These are phyloP conservation scores for Calocybe gangraenosa DNA, from an alignment of 768 basidiomycete genomes.

Conservation along the genomic window DNA sequence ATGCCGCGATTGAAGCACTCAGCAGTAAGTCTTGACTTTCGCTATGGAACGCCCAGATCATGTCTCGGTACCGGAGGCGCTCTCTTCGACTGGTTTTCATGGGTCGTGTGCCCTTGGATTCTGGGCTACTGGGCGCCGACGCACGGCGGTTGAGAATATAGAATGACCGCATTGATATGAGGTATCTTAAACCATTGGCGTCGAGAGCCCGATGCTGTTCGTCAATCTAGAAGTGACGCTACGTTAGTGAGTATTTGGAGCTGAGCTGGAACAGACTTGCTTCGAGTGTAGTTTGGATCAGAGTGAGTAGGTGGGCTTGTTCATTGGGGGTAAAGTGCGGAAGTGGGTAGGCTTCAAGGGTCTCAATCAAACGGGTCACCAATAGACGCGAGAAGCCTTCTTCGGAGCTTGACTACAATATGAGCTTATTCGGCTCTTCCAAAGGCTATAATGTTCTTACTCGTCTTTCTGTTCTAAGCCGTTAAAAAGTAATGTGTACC, in stretches of 20 bases:
- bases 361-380: slow-evolving; percentile 57
- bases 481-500: slow-evolving; percentile 54
- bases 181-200: slow-evolving; percentile 87
- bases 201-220: slow-evolving; percentile 90
- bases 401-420: slow-evolving; percentile 32
- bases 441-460: slow-evolving; percentile 30
- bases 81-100: slow-evolving; percentile 56
- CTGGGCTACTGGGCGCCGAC: slow-evolving; percentile 43
- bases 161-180: slow-evolving; percentile 90
- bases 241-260: not conserved
- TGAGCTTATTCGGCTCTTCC: too few species aligned
- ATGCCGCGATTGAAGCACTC: slow-evolving; percentile 63
- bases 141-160: slow-evolving; percentile 76
- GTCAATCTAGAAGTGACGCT: slow-evolving; percentile 55
- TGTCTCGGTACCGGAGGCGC: slow-evolving; percentile 87
- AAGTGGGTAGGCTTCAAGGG: slow-evolving; percentile 57
- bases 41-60: slow-evolving; percentile 96
- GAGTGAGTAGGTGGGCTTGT: slow-evolving; percentile 74
- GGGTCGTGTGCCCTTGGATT: slow-evolving; percentile 36
- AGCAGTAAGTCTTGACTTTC: slow-evolving; percentile 88
- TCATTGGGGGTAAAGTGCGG: slow-evolving; percentile 77
- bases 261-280: slow-evolving; percentile 36
- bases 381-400: slow-evolving; percentile 57
- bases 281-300: slow-evolving; percentile 86
- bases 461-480: slow-evolving; percentile 35